Base-by-base conservation (phyloP, 1,284 basidiomycete genomes). In the Trichosporon coremiiforme region DNA sequence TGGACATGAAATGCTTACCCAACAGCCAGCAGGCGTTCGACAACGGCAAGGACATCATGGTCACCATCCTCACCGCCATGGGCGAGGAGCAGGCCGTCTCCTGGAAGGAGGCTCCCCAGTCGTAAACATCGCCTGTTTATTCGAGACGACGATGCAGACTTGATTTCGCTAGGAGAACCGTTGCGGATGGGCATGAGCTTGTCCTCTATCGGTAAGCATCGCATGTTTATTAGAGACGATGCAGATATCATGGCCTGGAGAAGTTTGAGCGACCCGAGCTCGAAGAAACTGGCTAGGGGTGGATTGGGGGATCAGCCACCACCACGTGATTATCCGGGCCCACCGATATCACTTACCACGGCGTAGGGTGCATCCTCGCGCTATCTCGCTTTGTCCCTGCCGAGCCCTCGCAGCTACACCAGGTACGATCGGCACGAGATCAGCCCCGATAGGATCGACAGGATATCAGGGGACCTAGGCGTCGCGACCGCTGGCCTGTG, bases 11-110 rank as follows among this genome's bases (percentile, higher is more conserved):
- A 13, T 38, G 36, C 36, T 38, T 10, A 38, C 36, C 9, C 12
- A 38, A 38, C 3, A 38, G 17, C 17, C 17, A 17, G 41, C 41
- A 45, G 41, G 90, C 84, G 64, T 98, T 97, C 82, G 92, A 97
- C 0, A 90, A 87, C 0, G 94, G 92, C 84, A 94, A 95, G 31
- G 94, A 96, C 77, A 70, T 84, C 70, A 79, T 81, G 76, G 89
- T 97, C 84, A 96, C 94, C 81, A 91, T 98, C 82, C 87, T 96
- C 83, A 86, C 89, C 76, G 91, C 95, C 82, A 97, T 98, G 94
- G 88, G 88, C 72, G 85, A 86, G 82, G 86, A 87, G 80, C 91
- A 91, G 87, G 92, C 91, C 74, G 91, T 95, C 82, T 90, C 92
- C 29, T 62, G 57, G 57, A 62, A 62, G 57, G 57, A 62, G 29